Conservation (phyloP, 768 basidiomycete genomes). For the Boletus rufocinnamomeus region DNA sequence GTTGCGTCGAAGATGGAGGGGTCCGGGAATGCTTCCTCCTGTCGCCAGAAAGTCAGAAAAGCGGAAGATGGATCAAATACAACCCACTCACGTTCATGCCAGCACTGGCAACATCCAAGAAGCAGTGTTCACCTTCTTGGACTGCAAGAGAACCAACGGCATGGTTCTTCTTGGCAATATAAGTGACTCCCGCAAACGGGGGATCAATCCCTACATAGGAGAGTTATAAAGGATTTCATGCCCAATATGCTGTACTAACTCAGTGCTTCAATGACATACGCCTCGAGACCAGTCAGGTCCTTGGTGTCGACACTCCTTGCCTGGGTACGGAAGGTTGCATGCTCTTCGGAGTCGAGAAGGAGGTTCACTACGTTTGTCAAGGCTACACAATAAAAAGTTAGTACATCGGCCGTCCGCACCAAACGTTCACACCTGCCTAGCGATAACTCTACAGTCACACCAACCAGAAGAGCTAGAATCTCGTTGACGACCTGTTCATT, state of each 20-base stretch:
- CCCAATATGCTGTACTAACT: conserved; percentile 46
- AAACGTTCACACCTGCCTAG: conserved; percentile 47
- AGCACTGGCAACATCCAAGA: conserved; percentile 61
- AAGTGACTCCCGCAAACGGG: conserved; percentile 68
- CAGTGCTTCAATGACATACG: conserved; percentile 66
- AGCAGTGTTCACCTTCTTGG: conserved; percentile 54
- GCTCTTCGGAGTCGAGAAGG: conserved; percentile 55
- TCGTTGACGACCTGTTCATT: conserved; percentile 67
- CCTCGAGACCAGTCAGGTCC: conserved; percentile 46
- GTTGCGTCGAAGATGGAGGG: conserved; percentile 46
- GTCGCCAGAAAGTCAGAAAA: conserved; percentile 2
- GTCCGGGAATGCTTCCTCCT: conserved; percentile 56
- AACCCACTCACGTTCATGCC: conserved; percentile 53
- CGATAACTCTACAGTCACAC: conserved; percentile 65
- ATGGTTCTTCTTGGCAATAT: conserved; percentile 50
- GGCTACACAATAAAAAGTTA: conserved; percentile 39
- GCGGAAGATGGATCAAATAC: neutral
- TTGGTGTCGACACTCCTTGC: conserved; percentile 35
- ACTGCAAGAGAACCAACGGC: conserved; percentile 44
- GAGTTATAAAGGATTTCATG: conserved; percentile 4
- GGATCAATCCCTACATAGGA: conserved; percentile 62
- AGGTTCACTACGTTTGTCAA: conserved; percentile 66
- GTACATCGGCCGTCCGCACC: neutral
- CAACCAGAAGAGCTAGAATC: conserved; percentile 70
- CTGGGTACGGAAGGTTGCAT: conserved; percentile 39